Percentiles rank a stretch among this genome's conserved stretches.
Evolutionary conservation across 1,139 yeast genomes (phyloP).

Genomic region (Zygoascus sp.): DNA sequence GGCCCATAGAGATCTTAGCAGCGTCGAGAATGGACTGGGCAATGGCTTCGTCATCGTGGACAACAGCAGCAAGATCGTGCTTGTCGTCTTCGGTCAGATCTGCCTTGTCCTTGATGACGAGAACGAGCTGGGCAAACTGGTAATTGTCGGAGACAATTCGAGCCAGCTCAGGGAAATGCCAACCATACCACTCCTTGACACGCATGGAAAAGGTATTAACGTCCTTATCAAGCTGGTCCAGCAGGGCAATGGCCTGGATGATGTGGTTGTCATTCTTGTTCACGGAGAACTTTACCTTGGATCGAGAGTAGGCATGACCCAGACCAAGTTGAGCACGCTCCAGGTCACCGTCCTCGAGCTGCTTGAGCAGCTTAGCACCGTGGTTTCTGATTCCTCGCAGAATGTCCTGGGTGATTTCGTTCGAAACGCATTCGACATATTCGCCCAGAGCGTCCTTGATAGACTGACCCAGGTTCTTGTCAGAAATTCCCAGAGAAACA

Average conservation of each 20-base stretch:
- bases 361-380: constrained; percentile 84
- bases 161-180: constrained; percentile 99
- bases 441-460: constrained; percentile 81
- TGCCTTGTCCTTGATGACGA: constrained; percentile 82
- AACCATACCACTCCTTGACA: constrained; percentile 99
- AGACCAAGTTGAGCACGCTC: constrained; percentile 98
- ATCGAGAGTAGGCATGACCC: constrained; percentile 98
- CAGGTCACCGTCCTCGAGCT: constrained; percentile 88
- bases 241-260: constrained; percentile 94
- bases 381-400: constrained; percentile 92
- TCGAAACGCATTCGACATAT: constrained; percentile 81
- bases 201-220: constrained; percentile 98
- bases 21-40: constrained; percentile 90
- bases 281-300: constrained; percentile 96
- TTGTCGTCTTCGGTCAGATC: constrained; percentile 71
- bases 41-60: constrained; percentile 88
- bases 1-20: constrained; percentile 98
- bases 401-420: constrained; percentile 90
- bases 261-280: constrained; percentile 98
- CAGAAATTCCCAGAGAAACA: constrained; percentile 79
- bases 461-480: constrained; percentile 93
- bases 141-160: constrained; percentile 91
- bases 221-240: constrained; percentile 96
- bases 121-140: constrained; percentile 76
- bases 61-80: constrained; percentile 83